A percentile compares a stretch with the other conserved stretches of the same genome.
Conservation (phyloP, 2,329 filamentous ascomycete genomes). For the Monosporascus cannonballus region DNA sequence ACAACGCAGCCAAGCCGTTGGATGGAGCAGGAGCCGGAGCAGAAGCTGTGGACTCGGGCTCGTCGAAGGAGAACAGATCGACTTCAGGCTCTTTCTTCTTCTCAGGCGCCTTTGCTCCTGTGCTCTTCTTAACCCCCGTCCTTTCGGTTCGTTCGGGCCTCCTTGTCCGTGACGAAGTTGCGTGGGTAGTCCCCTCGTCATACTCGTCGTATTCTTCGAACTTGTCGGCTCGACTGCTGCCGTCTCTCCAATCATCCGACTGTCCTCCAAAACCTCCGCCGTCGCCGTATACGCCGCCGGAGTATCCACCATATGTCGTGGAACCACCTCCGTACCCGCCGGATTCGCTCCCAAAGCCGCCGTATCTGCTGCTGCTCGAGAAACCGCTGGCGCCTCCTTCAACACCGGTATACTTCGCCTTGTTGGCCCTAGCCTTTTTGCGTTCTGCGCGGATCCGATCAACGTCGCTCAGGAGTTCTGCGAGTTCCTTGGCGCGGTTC, state of each 20-base stretch:
- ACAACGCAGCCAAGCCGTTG: constrained; percentile 40
- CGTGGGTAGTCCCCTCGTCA: constrained; percentile 63
- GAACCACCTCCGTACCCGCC: constrained; percentile 63
- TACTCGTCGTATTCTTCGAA: constrained; percentile 98
- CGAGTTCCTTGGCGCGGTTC: constrained; percentile 91
- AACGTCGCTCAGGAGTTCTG: constrained; percentile 87
- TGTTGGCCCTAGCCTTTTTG: constrained; percentile 86
- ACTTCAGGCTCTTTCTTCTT: constrained; percentile 86
- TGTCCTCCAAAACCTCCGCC: constrained; percentile 88
- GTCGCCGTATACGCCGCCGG: constrained; percentile 83
- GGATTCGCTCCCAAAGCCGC: constrained; percentile 87
- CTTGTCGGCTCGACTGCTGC: constrained; percentile 58
- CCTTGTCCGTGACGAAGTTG: constrained; percentile 47
- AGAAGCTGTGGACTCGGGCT: constrained; percentile 49
- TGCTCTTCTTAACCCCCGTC: constrained; percentile 49
- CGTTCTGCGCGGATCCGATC: constrained; percentile 74
- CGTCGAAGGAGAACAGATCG: constrained; percentile 90
- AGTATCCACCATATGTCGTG: constrained; percentile 50
- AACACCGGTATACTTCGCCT: constrained; percentile 92
- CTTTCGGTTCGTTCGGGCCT: constrained; percentile 39
- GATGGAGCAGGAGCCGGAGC: constrained; percentile 38
- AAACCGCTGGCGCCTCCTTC: constrained; percentile 68
- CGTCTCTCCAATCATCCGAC: constrained; percentile 63
- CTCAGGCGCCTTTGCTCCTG: constrained; percentile 48
- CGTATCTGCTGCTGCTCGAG: constrained; percentile 58